Evolutionary conservation across 352 stramenopile species (phyloP), one percentile per base, ranked within the genome.

Genomic region (Sclerospora graminicola): DNA sequence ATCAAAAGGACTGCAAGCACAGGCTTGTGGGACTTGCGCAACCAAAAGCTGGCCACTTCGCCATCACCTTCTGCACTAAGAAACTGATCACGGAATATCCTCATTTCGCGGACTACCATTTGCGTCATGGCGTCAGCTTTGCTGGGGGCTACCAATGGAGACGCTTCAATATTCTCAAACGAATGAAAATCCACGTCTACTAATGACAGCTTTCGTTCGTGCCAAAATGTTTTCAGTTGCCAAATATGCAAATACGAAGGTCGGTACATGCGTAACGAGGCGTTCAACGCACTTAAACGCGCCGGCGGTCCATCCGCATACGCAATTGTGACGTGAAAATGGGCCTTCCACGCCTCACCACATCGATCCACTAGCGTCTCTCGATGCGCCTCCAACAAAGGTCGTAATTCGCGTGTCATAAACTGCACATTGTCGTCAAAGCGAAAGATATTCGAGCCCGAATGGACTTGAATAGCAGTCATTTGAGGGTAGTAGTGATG

Each of bases 191-290:
- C 95, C 39, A 98, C 94, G 51, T 98, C 96, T 28, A 84, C 86
- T 57, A 96, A 82, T 31, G 82, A 94, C 40, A 99, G 77, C 32
- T 97, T 94, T 5, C 66, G 78, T 53, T 98, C 83, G 58, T 98
- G 90, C 96, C 96, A 99, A 63, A 98, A 99, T 1, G 93, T 98
- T 66, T 99, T 98, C 45, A 99, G 82, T 67, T 98, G 89, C 95
- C 94, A 99, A 46, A 98, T 94, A 66, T 99, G 95, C 52, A 98
- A 84, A 42, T 98, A 99, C 19, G 81, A 96, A 16, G 93, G 93
- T 11, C 64, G 53, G 64, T 97, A 99, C 16, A 89, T 89, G 6
- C 95, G 81, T 37, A 99, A 66, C 24, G 87, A 88, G 10, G 94
- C 86, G 59, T 98, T 98, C 45, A 99, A 85, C 14, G 96, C 95